Conservation (phyloP, 805 yeast genomes). For the Myxozyma nipponensis region DNA sequence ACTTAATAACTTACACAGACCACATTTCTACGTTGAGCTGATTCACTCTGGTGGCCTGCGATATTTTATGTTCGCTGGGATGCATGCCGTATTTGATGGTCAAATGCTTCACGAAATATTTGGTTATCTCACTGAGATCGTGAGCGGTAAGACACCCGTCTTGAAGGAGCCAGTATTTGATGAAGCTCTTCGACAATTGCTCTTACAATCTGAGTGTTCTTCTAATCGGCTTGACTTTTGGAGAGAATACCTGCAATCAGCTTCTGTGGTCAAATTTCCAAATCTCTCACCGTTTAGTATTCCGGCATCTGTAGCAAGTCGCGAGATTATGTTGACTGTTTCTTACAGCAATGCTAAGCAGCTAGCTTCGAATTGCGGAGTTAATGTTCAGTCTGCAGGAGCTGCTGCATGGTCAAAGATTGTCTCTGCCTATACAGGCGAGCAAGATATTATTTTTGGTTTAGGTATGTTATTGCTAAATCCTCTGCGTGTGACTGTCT, state of each 20-base stretch:
- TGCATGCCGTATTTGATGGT: slow-evolving; percentile 30
- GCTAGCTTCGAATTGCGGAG: background rate
- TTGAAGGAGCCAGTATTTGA: background rate
- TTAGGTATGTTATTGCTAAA: background rate
- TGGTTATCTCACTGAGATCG: background rate
- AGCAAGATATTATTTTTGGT: slow-evolving; percentile 21
- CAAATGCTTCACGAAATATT: slow-evolving; percentile 5
- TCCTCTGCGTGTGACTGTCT: background rate
- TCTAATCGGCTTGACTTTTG: slow-evolving; percentile 9
- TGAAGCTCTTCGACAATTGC: slow-evolving; percentile 6
- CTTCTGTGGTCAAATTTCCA: slow-evolving; percentile 15
- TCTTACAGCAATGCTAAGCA: background rate
- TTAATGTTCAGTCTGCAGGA: slow-evolving; percentile 21
- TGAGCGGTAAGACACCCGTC: background rate
- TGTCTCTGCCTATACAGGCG: slow-evolving; percentile 23
- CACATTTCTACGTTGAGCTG: slow-evolving; percentile 17
- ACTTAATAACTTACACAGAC: slow-evolving; percentile 9
- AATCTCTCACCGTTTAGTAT: slow-evolving; percentile 12
- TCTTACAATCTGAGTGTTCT: slow-evolving; percentile 2
- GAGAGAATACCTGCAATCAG: slow-evolving; percentile 8
- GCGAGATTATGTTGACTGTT: background rate
- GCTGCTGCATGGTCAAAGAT: slow-evolving; percentile 27
- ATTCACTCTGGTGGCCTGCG: slow-evolving; percentile 1
- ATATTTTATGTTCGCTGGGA: slow-evolving; percentile 14
- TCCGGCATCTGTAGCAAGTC: background rate